These are phyloP conservation scores for Trichomonascus vanleenenianus DNA, from an alignment of 805 yeast genomes.

Conservation along the genomic window DNA sequence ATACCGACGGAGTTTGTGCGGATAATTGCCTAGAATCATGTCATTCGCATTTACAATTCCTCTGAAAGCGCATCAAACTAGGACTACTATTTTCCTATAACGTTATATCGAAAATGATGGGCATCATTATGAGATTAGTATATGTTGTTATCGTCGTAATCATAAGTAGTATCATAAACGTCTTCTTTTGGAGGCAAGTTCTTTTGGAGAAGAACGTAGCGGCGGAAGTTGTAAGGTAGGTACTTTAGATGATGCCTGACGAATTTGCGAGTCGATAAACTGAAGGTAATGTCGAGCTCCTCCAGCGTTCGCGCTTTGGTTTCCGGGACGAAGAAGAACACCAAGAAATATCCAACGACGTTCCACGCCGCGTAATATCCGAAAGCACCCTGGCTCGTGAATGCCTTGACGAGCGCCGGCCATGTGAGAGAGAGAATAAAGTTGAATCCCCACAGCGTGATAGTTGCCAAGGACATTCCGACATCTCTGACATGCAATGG, in stretches of 20 bases:
- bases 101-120: no score
- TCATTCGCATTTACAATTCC: no score
- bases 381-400: slow-evolving; percentile 78
- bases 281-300: slow-evolving; percentile 67
- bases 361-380: slow-evolving; percentile 89
- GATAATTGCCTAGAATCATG: no score
- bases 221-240: slow-evolving; percentile 19
- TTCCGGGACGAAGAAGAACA: slow-evolving; percentile 48
- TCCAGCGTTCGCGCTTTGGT: slow-evolving; percentile 66
- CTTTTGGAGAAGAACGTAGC: slow-evolving; percentile 17
- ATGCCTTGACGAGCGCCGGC: slow-evolving; percentile 62
- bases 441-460: slow-evolving; percentile 43
- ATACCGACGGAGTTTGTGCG: no score
- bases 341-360: slow-evolving; percentile 58
- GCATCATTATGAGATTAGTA: no score
- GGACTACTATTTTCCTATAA: no score
- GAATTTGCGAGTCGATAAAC: slow-evolving; percentile 44
- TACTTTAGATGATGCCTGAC: slow-evolving; percentile 39
- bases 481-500: slow-evolving; percentile 72
- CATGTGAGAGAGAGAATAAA: slow-evolving; percentile 64
- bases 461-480: slow-evolving; percentile 75
- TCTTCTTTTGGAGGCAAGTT: slow-evolving; percentile 13
- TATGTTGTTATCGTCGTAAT: no score
- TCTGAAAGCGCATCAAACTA: no score
- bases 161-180: slow-evolving; percentile 12